Evolutionary conservation across 1,284 basidiomycete species (phyloP).

Genomic region (Schizophyllum commune): DNA sequence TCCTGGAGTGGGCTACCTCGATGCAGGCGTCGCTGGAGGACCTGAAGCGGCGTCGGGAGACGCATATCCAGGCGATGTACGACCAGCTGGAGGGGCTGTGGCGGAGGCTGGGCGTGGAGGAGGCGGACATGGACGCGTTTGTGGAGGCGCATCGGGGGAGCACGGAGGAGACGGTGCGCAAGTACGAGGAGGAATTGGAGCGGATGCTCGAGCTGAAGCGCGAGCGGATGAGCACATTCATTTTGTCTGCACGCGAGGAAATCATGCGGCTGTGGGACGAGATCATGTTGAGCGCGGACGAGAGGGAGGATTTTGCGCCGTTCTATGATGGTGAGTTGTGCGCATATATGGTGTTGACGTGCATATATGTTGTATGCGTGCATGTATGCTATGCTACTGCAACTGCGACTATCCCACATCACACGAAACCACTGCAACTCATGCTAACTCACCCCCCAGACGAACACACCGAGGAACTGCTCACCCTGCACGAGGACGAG

Average conservation of each 20-base stretch:
- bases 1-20: conserved; percentile 56
- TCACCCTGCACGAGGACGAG: conserved; percentile 85
- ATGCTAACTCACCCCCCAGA: conserved; percentile 38
- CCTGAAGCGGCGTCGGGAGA: conserved; percentile 60
- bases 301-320: conserved; percentile 73
- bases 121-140: conserved; percentile 73
- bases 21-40: conserved; percentile 58
- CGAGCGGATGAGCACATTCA: conserved; percentile 82
- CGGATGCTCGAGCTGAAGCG: conserved; percentile 87
- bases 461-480: conserved; percentile 82
- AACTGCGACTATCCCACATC: too few relatives aligned
- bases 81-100: conserved; percentile 80
- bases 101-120: conserved; percentile 67
- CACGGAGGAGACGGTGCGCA: conserved; percentile 62
- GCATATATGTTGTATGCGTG: neutral
- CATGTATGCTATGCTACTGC: neutral
- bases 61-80: conserved; percentile 79
- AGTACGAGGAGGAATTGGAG: conserved; percentile 87
- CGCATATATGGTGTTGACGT: neutral
- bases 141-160: conserved; percentile 74
- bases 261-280: conserved; percentile 82
- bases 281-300: conserved; percentile 78
- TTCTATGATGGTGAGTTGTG: conserved; percentile 66
- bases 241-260: conserved; percentile 76
- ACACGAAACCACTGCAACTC: too few relatives aligned